phyloP scores from a whole-genome alignment of 306 rosid genomes.

The Gleditsia sinensis region DNA sequence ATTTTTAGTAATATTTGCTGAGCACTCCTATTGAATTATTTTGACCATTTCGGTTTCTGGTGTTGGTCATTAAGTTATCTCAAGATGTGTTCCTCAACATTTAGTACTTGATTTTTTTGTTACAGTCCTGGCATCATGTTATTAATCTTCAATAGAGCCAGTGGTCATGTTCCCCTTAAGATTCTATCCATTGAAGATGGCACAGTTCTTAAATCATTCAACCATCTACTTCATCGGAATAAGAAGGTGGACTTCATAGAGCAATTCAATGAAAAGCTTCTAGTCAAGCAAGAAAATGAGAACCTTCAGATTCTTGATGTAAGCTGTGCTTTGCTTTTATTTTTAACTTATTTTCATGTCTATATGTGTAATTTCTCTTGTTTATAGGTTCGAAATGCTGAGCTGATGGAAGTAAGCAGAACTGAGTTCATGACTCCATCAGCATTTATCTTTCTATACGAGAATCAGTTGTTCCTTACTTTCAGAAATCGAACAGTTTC shows the following conservation, averaged over 20 bases:
- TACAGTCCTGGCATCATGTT: conserved; percentile 92
- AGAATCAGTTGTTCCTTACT: conserved; percentile 87
- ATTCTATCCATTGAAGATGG: conserved; percentile 95
- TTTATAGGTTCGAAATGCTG: conserved; percentile 75
- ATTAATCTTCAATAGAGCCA: conserved; percentile 68
- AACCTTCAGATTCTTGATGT: conserved; percentile 96
- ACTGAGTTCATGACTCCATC: conserved; percentile 92
- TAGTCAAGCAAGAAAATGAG: conserved; percentile 95
- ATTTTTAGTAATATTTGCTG: not conserved
- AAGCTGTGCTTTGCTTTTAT: conserved; percentile 36
- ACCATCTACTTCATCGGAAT: conserved; percentile 85
- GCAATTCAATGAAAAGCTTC: conserved; percentile 96
- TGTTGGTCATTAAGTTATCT: not conserved
- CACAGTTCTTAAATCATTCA: conserved; percentile 86
- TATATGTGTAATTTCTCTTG: not conserved
- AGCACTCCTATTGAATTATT: not conserved
- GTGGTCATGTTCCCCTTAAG: conserved; percentile 86
- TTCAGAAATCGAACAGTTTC: conserved; percentile 84
- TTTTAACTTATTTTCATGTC: conserved; percentile 11
- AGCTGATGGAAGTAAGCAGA: conserved; percentile 72
- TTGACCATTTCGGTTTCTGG: not conserved
- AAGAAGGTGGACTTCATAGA: conserved; percentile 97
- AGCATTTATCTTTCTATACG: conserved; percentile 86
- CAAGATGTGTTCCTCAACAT: conserved; percentile 10
- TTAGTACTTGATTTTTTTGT: conserved; percentile 29